Evolutionary conservation across 208 protist genomes (phyloP).

Genomic region (Naegleria fowleri): DNA sequence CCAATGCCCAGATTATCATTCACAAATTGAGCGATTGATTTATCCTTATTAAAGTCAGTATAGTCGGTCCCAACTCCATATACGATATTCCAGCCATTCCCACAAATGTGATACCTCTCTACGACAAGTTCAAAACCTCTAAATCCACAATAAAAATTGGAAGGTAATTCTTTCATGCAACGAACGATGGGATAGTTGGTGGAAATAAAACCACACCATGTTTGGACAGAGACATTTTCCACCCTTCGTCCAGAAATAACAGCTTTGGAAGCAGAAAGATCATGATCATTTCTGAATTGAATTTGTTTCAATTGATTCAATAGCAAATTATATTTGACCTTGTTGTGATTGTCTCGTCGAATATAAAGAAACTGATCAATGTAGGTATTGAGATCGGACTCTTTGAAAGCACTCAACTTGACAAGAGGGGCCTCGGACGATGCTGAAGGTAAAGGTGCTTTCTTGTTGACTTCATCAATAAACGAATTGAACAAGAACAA

Average conservation of each 20-base stretch:
- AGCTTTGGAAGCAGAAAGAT: background rate
- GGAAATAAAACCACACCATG: background rate
- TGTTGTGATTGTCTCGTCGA: background rate
- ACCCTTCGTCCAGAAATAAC: background rate
- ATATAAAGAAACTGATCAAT: background rate
- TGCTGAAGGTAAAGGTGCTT: too few species aligned
- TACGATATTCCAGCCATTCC: background rate
- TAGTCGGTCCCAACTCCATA: background rate
- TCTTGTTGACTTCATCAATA: background rate
- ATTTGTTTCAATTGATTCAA: background rate
- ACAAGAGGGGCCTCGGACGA: too few species aligned
- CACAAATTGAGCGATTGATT: background rate
- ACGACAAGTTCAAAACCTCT: background rate
- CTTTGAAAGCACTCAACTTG: background rate
- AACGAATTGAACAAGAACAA: background rate
- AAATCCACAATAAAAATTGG: background rate
- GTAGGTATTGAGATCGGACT: background rate
- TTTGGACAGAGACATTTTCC: background rate
- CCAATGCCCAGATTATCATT: background rate
- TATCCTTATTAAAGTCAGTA: background rate
- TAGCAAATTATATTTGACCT: background rate
- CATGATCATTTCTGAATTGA: background rate
- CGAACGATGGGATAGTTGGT: background rate
- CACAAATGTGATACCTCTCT: background rate
- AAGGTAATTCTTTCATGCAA: background rate